Evolutionary conservation across 1,284 basidiomycete genomes (phyloP).

Genomic region (Leccinum subrobustum): DNA sequence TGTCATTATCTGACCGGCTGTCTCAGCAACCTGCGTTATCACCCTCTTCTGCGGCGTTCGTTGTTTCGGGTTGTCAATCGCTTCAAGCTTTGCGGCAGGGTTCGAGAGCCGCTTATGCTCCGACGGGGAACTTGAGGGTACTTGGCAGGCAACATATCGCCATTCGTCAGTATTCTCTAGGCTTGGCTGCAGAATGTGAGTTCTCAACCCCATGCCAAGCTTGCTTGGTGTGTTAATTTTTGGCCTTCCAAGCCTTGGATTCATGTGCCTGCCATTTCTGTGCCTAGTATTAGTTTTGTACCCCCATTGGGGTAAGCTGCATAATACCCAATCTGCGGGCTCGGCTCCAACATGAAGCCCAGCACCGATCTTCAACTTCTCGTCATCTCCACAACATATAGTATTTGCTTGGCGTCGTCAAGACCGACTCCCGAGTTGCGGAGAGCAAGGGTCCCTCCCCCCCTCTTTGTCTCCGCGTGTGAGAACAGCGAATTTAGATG

Average conservation of each 20-base stretch:
- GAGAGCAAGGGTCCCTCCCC: background rate
- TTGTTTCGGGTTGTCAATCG: constrained; percentile 7
- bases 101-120: constrained; percentile 9
- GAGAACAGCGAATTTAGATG: background rate
- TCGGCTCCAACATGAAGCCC: background rate
- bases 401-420: constrained; percentile 5
- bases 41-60: background rate
- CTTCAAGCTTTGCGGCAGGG: constrained; percentile 2
- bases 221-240: constrained; percentile 4
- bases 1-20: background rate
- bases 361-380: background rate
- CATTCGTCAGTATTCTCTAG: constrained; percentile 1
- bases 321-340: background rate
- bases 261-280: constrained; percentile 1
- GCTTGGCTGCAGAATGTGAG: background rate
- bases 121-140: background rate
- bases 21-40: background rate
- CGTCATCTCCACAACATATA: background rate
- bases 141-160: background rate
- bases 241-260: constrained; percentile 4
- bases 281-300: background rate
- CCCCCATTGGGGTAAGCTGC: background rate
- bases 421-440: background rate
- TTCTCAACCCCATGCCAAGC: constrained; percentile 3
- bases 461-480: background rate